These are phyloP conservation scores for Agaricus blazei DNA, from an alignment of 768 basidiomycete species.

Conservation along the genomic window DNA sequence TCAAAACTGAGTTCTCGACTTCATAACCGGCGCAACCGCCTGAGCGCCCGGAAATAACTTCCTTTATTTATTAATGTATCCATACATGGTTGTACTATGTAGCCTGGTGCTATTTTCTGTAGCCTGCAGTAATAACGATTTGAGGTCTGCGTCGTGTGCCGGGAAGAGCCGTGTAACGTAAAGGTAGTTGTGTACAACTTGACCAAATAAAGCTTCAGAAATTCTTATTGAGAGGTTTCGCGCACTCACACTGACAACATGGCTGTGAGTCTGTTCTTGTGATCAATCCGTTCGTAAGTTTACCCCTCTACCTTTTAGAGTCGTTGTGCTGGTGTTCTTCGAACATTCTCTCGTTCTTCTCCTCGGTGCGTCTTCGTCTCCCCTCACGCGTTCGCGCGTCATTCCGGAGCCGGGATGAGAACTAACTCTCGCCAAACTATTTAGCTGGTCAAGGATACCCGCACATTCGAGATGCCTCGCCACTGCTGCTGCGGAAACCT, in stretches of 20 bases:
- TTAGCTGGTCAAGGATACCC: constrained; percentile 32
- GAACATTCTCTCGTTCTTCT: constrained; percentile 36
- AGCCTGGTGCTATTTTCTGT: too few species aligned
- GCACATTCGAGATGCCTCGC: constrained; percentile 50
- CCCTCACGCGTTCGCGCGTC: background rate
- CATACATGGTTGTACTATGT: too few species aligned
- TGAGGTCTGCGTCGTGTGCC: background rate
- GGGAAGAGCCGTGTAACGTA: constrained; percentile 8
- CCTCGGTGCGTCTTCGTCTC: constrained; percentile 25
- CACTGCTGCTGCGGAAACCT: constrained; percentile 43
- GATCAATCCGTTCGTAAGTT: constrained; percentile 2
- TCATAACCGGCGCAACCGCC: background rate
- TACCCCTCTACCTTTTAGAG: constrained; percentile 23
- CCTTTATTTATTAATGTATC: too few species aligned
- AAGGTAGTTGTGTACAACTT: constrained; percentile 18
- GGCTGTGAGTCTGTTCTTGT: constrained; percentile 32
- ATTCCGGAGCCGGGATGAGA: background rate
- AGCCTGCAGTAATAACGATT: too few species aligned
- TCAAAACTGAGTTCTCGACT: constrained; percentile 13
- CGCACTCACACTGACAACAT: constrained; percentile 26
- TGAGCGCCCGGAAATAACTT: background rate
- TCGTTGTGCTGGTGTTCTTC: constrained; percentile 38
- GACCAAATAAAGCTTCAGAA: constrained; percentile 30
- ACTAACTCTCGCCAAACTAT: background rate
- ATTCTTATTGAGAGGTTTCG: constrained; percentile 21